A percentile compares a stretch with the other conserved stretches of the same genome.
phyloP scores from a whole-genome alignment of 495 filamentous ascomycete genomes.

The Alectoria sarmentosa region DNA sequence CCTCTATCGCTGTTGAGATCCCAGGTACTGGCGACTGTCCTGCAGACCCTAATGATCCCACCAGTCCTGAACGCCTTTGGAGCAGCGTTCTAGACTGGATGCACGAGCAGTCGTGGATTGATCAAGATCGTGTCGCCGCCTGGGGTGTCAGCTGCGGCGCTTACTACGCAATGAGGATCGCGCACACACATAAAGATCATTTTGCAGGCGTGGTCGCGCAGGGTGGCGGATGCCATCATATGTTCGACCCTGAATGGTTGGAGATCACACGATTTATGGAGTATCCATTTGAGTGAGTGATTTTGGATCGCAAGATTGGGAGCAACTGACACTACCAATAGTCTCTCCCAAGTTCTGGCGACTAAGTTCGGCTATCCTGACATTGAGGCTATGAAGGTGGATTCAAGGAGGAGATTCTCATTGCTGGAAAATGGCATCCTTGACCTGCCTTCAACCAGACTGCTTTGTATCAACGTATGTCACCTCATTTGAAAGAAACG shows the following conservation, averaged over 20 bases:
- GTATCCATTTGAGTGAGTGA: constrained; percentile 65
- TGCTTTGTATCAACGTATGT: neutral
- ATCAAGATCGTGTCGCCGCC: constrained; percentile 52
- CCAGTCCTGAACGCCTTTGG: constrained; percentile 45
- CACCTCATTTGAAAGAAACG: too few species aligned
- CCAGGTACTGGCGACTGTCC: constrained; percentile 77
- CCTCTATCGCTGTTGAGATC: constrained; percentile 59
- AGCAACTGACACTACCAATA: too few species aligned
- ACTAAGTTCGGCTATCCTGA: neutral
- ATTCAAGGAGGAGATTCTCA: neutral
- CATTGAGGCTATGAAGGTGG: neutral
- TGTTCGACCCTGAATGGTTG: constrained; percentile 60
- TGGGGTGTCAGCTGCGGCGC: constrained; percentile 73
- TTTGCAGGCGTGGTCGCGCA: constrained; percentile 59
- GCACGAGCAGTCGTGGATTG: constrained; percentile 47
- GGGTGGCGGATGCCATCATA: constrained; percentile 65
- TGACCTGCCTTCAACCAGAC: neutral
- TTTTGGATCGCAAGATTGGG: too few species aligned
- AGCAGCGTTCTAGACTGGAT: constrained; percentile 62
- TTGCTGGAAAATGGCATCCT: neutral
- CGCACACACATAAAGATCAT: constrained; percentile 57
- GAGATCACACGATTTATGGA: constrained; percentile 61
- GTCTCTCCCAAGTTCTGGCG: neutral
- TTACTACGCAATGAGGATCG: constrained; percentile 68
- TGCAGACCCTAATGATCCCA: constrained; percentile 49